Conservation (phyloP, 306 rosid genomes). For the Carpinus viminea region DNA sequence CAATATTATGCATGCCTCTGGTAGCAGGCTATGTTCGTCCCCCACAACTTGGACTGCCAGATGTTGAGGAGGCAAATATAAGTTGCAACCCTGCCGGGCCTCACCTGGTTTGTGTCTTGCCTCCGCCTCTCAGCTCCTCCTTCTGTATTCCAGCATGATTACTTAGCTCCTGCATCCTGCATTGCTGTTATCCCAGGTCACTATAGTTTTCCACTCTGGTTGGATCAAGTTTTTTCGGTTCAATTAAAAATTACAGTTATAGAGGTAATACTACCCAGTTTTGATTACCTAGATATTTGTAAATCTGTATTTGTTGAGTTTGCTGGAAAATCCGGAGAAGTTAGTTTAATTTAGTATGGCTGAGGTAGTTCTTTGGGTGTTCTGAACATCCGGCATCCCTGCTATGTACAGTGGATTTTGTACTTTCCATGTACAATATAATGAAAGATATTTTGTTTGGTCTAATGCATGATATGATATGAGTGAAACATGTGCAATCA, state of each 20-base stretch:
- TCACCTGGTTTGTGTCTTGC: conserved; percentile 92
- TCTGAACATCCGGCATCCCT: conserved; percentile 28
- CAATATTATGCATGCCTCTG: conserved; percentile 84
- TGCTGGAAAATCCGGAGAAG: conserved; percentile 9
- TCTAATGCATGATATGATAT: background rate
- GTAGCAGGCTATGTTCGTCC: conserved; percentile 95
- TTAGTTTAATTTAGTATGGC: conserved; percentile 23
- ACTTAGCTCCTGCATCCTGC: conserved; percentile 12
- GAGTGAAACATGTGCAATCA: background rate
- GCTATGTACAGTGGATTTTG: conserved; percentile 54
- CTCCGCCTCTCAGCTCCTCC: conserved; percentile 89
- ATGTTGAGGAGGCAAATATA: conserved; percentile 70
- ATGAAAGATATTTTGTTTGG: background rate
- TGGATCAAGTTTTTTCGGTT: conserved; percentile 21
- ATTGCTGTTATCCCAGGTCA: background rate
- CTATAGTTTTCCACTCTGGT: conserved; percentile 26
- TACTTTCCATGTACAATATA: conserved; percentile 28
- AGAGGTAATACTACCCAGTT: conserved; percentile 26
- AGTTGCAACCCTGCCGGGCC: conserved; percentile 95
- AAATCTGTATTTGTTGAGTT: conserved; percentile 25
- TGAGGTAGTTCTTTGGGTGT: conserved; percentile 26
- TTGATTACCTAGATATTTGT: conserved; percentile 39
- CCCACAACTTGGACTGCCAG: conserved; percentile 83
- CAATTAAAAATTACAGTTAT: conserved; percentile 14
- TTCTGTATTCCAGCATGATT: conserved; percentile 79